Conservation (phyloP, 116 monocot species). For the Phalaenopsis hybrid region DNA sequence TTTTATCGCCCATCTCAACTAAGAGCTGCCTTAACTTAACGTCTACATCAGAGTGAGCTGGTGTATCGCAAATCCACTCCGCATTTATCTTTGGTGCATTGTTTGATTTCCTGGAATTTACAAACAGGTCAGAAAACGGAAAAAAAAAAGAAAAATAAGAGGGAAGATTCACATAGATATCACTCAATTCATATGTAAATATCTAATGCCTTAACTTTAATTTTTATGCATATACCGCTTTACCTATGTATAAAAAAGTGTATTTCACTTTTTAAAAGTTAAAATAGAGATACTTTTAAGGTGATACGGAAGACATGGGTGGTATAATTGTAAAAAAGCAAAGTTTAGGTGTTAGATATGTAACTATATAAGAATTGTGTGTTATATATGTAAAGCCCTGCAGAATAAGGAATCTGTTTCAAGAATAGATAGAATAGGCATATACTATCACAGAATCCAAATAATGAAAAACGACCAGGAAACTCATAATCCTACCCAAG, state of each 20-base stretch:
- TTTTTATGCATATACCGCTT: too few relatives aligned
- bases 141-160: not conserved
- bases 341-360: too few relatives aligned
- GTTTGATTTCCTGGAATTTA: slow-evolving; percentile 42
- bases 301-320: too few relatives aligned
- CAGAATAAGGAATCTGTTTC: not conserved
- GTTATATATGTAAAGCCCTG: too few relatives aligned
- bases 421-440: slow-evolving; percentile 4
- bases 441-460: not conserved
- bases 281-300: too few relatives aligned
- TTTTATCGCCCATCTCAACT: slow-evolving; percentile 72
- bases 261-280: too few relatives aligned
- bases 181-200: too few relatives aligned
- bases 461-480: not conserved
- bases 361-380: too few relatives aligned
- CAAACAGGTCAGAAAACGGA: not conserved
- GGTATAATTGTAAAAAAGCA: too few relatives aligned
- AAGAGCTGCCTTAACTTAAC: slow-evolving; percentile 61
- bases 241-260: too few relatives aligned
- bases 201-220: too few relatives aligned
- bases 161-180: too few relatives aligned
- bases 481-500: slow-evolving; percentile 41
- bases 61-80: slow-evolving; percentile 69
- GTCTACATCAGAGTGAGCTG: slow-evolving; percentile 82
- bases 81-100: slow-evolving; percentile 17